A percentile compares a stretch with the other conserved stretches of the same genome.
Conservation (phyloP, 2,329 filamentous ascomycete species). For the Ophiostoma sp. region DNA sequence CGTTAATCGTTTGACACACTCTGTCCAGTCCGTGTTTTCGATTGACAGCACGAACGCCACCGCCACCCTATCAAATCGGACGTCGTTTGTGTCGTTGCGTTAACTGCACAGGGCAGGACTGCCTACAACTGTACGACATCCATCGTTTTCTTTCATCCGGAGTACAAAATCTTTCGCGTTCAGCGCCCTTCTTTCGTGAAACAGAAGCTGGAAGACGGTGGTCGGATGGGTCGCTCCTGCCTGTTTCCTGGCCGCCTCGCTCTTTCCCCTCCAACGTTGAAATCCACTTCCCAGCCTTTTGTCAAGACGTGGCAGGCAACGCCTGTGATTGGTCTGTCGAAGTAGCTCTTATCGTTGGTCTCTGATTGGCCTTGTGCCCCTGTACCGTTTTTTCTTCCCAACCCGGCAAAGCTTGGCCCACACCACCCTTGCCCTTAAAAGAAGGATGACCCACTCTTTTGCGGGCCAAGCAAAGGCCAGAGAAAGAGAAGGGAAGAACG, state of each 20-base stretch:
- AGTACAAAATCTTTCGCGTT: not conserved
- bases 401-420: conserved; percentile 17
- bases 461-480: not conserved
- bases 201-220: not conserved
- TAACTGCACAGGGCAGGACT: not conserved
- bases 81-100: not conserved
- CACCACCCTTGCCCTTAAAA: not conserved
- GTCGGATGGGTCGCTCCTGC: not conserved
- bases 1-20: not conserved
- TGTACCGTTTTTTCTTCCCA: conserved; percentile 11
- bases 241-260: not conserved
- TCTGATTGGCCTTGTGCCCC: conserved; percentile 6
- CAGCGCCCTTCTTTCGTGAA: not conserved
- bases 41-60: conserved; percentile 5
- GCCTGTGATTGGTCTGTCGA: conserved; percentile 14
- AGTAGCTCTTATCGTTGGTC: conserved; percentile 20
- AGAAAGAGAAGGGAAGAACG: not conserved
- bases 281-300: not conserved
- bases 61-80: not conserved
- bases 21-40: not conserved
- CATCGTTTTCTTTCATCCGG: not conserved
- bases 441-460: not conserved
- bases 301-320: not conserved
- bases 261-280: not conserved
- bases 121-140: not conserved